Conservation (phyloP, 2,329 filamentous ascomycete species). For the Pestalotiopsis sp. region DNA sequence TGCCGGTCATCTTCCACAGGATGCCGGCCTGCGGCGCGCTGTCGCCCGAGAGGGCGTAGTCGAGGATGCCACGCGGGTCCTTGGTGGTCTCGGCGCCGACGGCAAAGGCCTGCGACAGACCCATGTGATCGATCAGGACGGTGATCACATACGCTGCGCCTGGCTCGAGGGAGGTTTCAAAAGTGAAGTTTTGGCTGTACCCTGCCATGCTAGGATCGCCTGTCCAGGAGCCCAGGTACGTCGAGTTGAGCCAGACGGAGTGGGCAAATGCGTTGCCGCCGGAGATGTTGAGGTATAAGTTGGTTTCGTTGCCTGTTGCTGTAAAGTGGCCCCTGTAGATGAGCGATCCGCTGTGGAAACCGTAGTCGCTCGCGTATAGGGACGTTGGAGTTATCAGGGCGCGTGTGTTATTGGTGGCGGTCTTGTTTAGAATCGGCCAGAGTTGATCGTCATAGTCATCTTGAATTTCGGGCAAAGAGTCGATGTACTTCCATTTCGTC, state of each 20-base stretch:
- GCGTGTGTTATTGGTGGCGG: conserved; percentile 62
- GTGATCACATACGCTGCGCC: conserved; percentile 66
- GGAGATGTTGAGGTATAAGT: conserved; percentile 60
- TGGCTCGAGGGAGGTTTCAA: conserved; percentile 51
- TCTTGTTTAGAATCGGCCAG: conserved; percentile 6
- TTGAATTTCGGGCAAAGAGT: conserved; percentile 5
- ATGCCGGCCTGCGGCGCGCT: conserved; percentile 42
- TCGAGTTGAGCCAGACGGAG: conserved; percentile 66
- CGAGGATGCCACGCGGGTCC: conserved; percentile 62
- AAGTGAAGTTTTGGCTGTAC: conserved; percentile 53
- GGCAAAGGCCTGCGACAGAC: conserved; percentile 62
- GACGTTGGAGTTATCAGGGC: conserved; percentile 64
- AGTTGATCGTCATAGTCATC: background rate
- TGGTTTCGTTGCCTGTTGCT: conserved; percentile 61
- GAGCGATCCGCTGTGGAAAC: conserved; percentile 70
- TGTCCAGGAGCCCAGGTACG: conserved; percentile 67
- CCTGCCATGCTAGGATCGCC: conserved; percentile 51
- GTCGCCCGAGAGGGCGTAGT: conserved; percentile 57
- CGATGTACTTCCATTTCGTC: background rate
- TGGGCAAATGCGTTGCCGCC: conserved; percentile 71
- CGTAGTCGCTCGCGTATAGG: conserved; percentile 75
- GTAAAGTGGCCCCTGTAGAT: conserved; percentile 73
- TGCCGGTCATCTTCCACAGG: conserved; percentile 70
- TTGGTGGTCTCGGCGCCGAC: conserved; percentile 66
- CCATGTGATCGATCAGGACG: conserved; percentile 73